Conservation (phyloP, 371 early-diverging fungal species). For the Scutellospora calospora region DNA sequence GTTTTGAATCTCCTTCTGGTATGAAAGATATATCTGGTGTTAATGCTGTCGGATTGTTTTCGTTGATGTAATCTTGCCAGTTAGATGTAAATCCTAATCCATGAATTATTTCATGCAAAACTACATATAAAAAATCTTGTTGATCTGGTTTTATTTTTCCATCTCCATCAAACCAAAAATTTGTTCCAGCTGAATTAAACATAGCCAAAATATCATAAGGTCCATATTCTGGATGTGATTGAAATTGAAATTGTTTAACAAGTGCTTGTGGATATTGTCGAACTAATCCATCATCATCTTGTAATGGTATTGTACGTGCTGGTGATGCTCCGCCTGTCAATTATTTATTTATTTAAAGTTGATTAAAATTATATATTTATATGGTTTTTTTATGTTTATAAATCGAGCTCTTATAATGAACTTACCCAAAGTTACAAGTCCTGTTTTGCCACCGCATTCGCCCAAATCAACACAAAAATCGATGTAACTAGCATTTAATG, state of each 20-base stretch:
- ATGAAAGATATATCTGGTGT: conserved; percentile 31
- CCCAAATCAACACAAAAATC: conserved; percentile 57
- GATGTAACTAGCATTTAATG: conserved; percentile 61
- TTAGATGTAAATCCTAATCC: conserved; percentile 67
- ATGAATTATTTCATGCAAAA: conserved; percentile 71
- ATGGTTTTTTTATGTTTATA: background rate
- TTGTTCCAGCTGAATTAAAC: conserved; percentile 46
- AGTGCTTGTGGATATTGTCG: conserved; percentile 75
- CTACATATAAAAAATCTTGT: conserved; percentile 66
- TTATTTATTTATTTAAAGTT: background rate
- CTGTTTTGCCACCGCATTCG: conserved; percentile 48
- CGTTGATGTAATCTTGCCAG: conserved; percentile 52
- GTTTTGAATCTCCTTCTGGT: background rate
- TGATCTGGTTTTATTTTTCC: conserved; percentile 56
- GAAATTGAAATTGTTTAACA: conserved; percentile 62
- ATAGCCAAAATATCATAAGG: conserved; percentile 38
- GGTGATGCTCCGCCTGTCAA: conserved; percentile 47
- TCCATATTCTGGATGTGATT: conserved; percentile 13
- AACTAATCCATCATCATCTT: conserved; percentile 57
- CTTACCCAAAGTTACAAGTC: conserved; percentile 51
- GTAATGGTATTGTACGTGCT: conserved; percentile 59
- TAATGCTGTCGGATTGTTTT: conserved; percentile 26
- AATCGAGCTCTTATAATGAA: too few species aligned
- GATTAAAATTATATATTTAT: background rate
- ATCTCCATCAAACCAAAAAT: conserved; percentile 56